Percentiles rank a stretch among this genome's conserved stretches.
Evolutionary conservation across 306 rosid genomes (phyloP).

Genomic region (Prunus mira): DNA sequence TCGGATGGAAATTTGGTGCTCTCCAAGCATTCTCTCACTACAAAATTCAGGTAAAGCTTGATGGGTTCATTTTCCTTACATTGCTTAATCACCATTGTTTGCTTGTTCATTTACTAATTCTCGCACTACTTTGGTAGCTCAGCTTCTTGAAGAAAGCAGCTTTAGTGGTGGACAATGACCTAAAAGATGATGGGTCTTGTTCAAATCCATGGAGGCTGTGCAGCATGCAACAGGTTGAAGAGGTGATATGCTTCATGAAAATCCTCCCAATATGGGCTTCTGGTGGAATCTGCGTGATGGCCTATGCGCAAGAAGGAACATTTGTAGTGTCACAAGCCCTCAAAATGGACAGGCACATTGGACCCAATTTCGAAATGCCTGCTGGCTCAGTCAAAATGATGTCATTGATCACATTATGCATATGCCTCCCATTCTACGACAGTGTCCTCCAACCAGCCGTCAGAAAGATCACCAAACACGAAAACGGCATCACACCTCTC

Average conservation of each 20-base stretch:
- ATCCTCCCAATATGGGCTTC: constrained; percentile 53
- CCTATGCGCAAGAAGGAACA: constrained; percentile 50
- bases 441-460: constrained; percentile 40
- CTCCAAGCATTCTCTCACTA: constrained; percentile 53
- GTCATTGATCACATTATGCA: constrained; percentile 38
- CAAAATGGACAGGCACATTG: constrained; percentile 67
- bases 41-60: constrained; percentile 47
- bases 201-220: constrained; percentile 46
- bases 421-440: constrained; percentile 65
- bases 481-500: constrained; percentile 58
- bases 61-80: too few relatives aligned
- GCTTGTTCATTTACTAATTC: neutral
- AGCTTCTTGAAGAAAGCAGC: constrained; percentile 63
- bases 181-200: constrained; percentile 45
- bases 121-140: neutral
- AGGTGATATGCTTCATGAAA: constrained; percentile 48
- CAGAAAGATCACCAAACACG: constrained; percentile 42
- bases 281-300: constrained; percentile 37
- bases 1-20: constrained; percentile 19
- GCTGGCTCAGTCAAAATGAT: constrained; percentile 57
- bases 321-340: constrained; percentile 64
- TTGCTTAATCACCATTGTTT: too few relatives aligned
- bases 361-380: constrained; percentile 62
- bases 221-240: constrained; percentile 68
- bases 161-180: constrained; percentile 40